These are phyloP conservation scores for Penicillium sp. DNA, from an alignment of 2,329 filamentous ascomycete genomes.

Conservation along the genomic window DNA sequence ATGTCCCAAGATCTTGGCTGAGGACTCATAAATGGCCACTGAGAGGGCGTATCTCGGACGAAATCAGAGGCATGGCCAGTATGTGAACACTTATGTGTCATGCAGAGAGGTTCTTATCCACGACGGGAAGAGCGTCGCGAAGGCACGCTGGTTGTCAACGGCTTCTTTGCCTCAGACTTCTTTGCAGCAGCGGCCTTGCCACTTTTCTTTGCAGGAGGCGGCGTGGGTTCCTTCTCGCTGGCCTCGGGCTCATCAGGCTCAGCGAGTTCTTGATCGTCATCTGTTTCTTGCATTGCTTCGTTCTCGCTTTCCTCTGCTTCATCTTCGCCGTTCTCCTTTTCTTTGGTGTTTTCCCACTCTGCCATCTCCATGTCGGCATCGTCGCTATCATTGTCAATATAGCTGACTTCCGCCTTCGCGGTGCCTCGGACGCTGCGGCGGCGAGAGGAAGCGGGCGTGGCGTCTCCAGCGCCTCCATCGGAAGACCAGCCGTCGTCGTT, in stretches of 20 bases:
- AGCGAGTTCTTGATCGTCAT: slow-evolving; percentile 9
- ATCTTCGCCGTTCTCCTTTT: slow-evolving; percentile 30
- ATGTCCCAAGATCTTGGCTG: not conserved
- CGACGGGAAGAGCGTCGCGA: slow-evolving; percentile 24
- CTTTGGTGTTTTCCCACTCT: slow-evolving; percentile 33
- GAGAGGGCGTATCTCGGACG: not conserved
- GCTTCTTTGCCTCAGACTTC: slow-evolving; percentile 12
- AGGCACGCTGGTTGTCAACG: slow-evolving; percentile 10
- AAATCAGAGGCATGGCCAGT: not conserved
- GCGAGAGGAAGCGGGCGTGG: slow-evolving; percentile 31
- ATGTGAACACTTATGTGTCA: not conserved
- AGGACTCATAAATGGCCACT: not conserved
- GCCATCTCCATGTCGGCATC: slow-evolving; percentile 46
- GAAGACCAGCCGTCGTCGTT: slow-evolving; percentile 42
- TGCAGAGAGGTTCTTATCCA: slow-evolving; percentile 6
- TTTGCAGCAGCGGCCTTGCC: slow-evolving; percentile 7
- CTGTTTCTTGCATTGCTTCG: slow-evolving; percentile 12
- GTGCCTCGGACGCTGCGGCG: slow-evolving; percentile 42
- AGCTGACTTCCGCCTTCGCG: slow-evolving; percentile 39
- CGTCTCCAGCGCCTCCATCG: slow-evolving; percentile 42
- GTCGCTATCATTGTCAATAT: slow-evolving; percentile 46
- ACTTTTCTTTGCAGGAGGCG: slow-evolving; percentile 16
- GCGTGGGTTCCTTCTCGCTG: slow-evolving; percentile 23
- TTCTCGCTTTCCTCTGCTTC: slow-evolving; percentile 18
- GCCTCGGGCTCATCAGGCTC: slow-evolving; percentile 7